Evolutionary conservation across 2,329 filamentous ascomycete species (phyloP).

Genomic region (Ascochyta koolunga): DNA sequence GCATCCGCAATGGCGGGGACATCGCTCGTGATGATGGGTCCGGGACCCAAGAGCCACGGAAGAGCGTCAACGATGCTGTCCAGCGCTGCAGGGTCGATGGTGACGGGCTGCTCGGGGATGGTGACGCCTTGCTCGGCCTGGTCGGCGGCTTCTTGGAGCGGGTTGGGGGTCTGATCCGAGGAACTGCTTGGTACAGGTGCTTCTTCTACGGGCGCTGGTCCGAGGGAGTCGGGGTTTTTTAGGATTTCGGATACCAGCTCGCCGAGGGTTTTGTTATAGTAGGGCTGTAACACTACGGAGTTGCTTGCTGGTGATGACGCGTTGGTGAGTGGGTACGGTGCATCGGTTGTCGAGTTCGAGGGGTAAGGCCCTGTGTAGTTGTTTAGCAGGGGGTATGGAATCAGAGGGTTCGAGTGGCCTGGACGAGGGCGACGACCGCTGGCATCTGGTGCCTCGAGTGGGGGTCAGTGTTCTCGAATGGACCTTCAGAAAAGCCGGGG

Average conservation of each 20-base stretch:
- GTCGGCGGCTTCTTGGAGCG: constrained; percentile 8
- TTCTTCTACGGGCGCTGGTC: background rate
- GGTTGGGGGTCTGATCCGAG: background rate
- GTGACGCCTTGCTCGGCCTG: constrained; percentile 3
- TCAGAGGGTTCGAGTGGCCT: background rate
- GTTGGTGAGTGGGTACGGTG: background rate
- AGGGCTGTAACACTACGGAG: background rate
- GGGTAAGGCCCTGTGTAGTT: constrained; percentile 7
- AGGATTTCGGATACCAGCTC: constrained; percentile 7
- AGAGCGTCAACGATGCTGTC: constrained; percentile 6
- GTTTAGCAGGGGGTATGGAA: background rate
- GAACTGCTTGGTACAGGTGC: background rate
- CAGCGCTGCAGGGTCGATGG: background rate
- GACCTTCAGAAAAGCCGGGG: background rate
- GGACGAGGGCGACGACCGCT: constrained; percentile 3
- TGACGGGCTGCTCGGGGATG: background rate
- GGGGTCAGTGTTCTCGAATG: background rate
- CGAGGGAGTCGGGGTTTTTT: background rate
- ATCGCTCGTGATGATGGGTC: background rate
- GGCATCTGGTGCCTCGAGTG: constrained; percentile 2
- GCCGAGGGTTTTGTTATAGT: constrained; percentile 11
- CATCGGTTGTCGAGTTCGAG: background rate
- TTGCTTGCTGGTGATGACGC: background rate
- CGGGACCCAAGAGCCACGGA: constrained; percentile 2
- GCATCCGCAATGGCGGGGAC: background rate